Percentiles rank a stretch among this genome's conserved stretches.
phyloP scores from a whole-genome alignment of 2,329 filamentous ascomycete species.

The Geoglossum cookeanum region DNA sequence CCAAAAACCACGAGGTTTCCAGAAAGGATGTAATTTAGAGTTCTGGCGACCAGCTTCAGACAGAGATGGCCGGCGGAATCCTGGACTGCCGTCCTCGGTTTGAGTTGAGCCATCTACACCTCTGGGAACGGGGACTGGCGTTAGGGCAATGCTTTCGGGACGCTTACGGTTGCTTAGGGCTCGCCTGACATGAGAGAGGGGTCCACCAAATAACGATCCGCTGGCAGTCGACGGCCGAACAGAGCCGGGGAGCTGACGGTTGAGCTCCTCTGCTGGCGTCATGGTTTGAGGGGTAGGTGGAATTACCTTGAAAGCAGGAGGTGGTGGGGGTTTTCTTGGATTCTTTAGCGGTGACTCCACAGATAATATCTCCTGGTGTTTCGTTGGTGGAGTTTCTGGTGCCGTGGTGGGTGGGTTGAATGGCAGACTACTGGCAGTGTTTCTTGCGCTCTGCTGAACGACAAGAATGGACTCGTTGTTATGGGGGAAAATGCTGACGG shows the following conservation, averaged over 20 bases:
- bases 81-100: not conserved
- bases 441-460: slow-evolving; percentile 29
- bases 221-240: not conserved
- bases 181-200: slow-evolving; percentile 20
- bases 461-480: slow-evolving; percentile 35
- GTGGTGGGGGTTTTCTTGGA: slow-evolving; percentile 36
- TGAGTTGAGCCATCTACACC: slow-evolving; percentile 20
- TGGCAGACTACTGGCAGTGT: not conserved
- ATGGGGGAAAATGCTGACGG: slow-evolving; percentile 40
- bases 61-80: not conserved
- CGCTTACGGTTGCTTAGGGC: slow-evolving; percentile 17
- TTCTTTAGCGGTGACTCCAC: slow-evolving; percentile 40
- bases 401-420: not conserved
- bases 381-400: slow-evolving; percentile 6
- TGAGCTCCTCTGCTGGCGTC: slow-evolving; percentile 21
- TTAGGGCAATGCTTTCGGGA: slow-evolving; percentile 21
- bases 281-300: slow-evolving; percentile 28
- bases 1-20: slow-evolving; percentile 45
- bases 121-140: slow-evolving; percentile 20
- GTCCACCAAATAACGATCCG: slow-evolving; percentile 5
- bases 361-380: slow-evolving; percentile 7
- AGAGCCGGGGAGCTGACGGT: slow-evolving; percentile 18
- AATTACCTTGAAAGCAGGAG: slow-evolving; percentile 35
- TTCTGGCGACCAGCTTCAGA: slow-evolving; percentile 14
- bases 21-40: slow-evolving; percentile 37